A percentile compares a stretch with the other conserved stretches of the same genome.
Conservation (phyloP, 1,139 yeast species). For the Magnusiomyces sp. region DNA sequence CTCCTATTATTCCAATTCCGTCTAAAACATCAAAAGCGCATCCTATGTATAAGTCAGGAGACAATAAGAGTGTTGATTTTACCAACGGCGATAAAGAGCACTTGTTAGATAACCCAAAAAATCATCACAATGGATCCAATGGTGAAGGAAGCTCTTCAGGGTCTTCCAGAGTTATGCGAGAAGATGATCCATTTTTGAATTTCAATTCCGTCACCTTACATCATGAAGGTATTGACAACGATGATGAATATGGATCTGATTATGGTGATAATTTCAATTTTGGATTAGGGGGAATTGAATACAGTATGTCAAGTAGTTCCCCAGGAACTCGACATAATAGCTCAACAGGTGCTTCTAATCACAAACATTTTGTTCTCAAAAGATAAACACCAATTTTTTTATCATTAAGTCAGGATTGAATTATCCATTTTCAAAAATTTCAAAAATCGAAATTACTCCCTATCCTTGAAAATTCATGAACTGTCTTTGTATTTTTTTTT, state of each 20-base stretch:
- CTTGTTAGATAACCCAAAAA: conserved; percentile 6
- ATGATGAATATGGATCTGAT: conserved; percentile 2
- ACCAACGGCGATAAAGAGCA: conserved; percentile 16
- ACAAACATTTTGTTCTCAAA: too few relatives aligned
- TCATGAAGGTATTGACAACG: conserved; percentile 39
- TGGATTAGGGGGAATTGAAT: not conserved
- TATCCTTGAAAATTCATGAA: too few relatives aligned
- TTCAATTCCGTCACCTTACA: conserved; percentile 87
- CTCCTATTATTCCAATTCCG: conserved; percentile 89
- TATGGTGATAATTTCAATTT: not conserved
- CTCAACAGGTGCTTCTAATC: too few relatives aligned
- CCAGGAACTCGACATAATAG: too few relatives aligned
- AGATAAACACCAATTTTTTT: too few relatives aligned
- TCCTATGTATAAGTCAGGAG: conserved; percentile 26
- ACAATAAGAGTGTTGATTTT: conserved; percentile 27
- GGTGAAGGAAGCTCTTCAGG: not conserved
- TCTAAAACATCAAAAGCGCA: conserved; percentile 45
- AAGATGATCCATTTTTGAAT: conserved; percentile 73
- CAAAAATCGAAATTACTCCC: too few relatives aligned
- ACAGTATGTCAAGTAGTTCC: not conserved
- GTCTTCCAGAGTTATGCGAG: conserved; percentile 19
- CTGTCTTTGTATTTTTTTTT: too few relatives aligned
- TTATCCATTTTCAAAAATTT: too few relatives aligned
- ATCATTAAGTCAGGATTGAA: too few relatives aligned
- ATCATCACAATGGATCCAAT: conserved; percentile 2